These are phyloP conservation scores for Evansstolkia leycettana DNA, from an alignment of 495 filamentous ascomycete genomes.

Conservation along the genomic window DNA sequence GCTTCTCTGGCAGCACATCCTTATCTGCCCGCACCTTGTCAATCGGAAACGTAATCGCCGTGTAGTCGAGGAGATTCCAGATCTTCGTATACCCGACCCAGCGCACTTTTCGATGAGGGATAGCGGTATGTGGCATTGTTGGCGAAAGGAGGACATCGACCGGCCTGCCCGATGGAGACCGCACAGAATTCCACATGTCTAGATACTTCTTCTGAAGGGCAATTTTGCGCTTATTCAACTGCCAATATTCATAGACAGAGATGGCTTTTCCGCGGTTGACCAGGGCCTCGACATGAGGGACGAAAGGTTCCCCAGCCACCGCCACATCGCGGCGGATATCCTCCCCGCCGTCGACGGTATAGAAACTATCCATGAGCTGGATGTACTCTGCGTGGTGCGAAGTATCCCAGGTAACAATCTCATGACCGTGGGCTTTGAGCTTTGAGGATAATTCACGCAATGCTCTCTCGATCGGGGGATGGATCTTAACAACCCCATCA, in stretches of 20 bases:
- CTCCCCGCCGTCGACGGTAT: conserved; percentile 42
- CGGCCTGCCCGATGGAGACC: conserved; percentile 32
- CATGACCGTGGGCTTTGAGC: conserved; percentile 30
- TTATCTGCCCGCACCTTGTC: conserved; percentile 35
- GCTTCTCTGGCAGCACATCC: conserved; percentile 24
- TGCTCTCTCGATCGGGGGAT: conserved; percentile 35
- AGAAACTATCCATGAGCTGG: conserved; percentile 37
- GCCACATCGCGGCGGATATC: conserved; percentile 38
- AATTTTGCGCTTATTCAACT: conserved; percentile 39
- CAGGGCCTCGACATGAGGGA: conserved; percentile 35
- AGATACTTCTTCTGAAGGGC: conserved; percentile 42
- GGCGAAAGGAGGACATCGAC: conserved; percentile 54
- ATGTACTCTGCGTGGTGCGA: conserved; percentile 31
- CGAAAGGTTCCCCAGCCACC: conserved; percentile 38
- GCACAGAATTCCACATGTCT: conserved; percentile 38
- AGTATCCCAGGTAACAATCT: conserved; percentile 35
- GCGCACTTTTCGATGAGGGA: conserved; percentile 33
- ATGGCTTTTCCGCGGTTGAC: conserved; percentile 37
- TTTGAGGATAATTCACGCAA: conserved; percentile 22
- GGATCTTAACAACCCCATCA: conserved; percentile 36
- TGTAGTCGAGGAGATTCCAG: conserved; percentile 62
- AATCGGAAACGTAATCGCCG: conserved; percentile 43
- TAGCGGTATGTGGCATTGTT: conserved; percentile 32
- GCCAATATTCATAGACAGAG: conserved; percentile 44
- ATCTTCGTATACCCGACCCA: conserved; percentile 51